Evolutionary conservation across 108 stramenopile genomes (phyloP).

Genomic region (Skeletonema marinoi): DNA sequence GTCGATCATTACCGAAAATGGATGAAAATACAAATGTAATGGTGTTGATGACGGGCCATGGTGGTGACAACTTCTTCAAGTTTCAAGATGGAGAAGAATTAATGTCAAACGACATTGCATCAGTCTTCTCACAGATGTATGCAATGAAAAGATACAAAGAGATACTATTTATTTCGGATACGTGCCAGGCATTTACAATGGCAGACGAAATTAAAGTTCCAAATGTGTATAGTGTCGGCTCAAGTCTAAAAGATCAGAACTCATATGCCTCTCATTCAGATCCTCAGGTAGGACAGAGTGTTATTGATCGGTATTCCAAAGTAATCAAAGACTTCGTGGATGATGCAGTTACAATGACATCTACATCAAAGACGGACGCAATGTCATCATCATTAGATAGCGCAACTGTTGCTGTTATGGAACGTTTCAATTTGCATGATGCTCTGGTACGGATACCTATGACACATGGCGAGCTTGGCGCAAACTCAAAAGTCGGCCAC

Average conservation of each 20-base stretch:
- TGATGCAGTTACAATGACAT: conserved; percentile 37
- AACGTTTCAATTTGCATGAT: conserved; percentile 35
- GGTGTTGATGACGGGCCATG: conserved; percentile 95
- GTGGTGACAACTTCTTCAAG: conserved; percentile 96
- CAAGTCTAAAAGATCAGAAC: conserved; percentile 64
- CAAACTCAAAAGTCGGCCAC: conserved; percentile 32
- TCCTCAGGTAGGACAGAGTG: conserved; percentile 51
- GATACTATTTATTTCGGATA: conserved; percentile 89
- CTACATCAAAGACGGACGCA: background rate
- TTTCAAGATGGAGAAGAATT: conserved; percentile 97
- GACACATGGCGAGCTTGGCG: conserved; percentile 40
- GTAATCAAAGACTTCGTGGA: conserved; percentile 43
- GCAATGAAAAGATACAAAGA: conserved; percentile 59
- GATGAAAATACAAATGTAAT: conserved; percentile 71
- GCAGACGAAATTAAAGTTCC: conserved; percentile 55
- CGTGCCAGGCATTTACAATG: conserved; percentile 94
- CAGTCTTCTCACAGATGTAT: conserved; percentile 72
- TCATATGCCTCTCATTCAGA: conserved; percentile 67
- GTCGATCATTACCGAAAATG: conserved; percentile 42
- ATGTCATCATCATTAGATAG: conserved; percentile 5
- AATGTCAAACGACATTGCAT: conserved; percentile 75
- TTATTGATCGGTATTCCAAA: conserved; percentile 49
- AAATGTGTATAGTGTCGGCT: conserved; percentile 80
- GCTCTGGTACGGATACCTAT: conserved; percentile 37
- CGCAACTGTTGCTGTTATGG: conserved; percentile 48